These are phyloP conservation scores for Hammondia hammondi DNA, from an alignment of 169 alveolate genomes.

Conservation along the genomic window DNA sequence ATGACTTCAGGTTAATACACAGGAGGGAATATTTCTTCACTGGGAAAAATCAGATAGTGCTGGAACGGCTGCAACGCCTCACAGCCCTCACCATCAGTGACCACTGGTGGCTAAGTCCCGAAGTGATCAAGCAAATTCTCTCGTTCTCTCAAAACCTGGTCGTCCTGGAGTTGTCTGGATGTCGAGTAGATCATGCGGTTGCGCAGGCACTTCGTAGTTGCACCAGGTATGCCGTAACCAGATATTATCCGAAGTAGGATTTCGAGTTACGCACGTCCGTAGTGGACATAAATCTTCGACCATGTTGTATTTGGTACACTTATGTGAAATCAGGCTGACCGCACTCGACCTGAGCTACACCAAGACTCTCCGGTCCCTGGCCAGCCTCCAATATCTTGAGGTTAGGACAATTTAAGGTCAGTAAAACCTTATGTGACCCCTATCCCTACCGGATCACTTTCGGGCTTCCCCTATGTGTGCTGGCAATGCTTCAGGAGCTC, in stretches of 20 bases:
- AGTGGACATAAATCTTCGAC: too few relatives aligned
- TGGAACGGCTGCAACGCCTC: not conserved
- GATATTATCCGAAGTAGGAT: too few relatives aligned
- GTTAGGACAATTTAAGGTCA: not conserved
- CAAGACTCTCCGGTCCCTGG: not conserved
- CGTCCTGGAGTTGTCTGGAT: not conserved
- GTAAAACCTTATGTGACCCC: too few relatives aligned
- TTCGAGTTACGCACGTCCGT: too few relatives aligned
- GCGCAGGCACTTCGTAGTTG: not conserved
- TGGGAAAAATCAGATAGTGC: not conserved
- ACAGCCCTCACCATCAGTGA: constrained; percentile 17
- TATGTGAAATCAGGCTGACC: not conserved
- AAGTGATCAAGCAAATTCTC: not conserved
- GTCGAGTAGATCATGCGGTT: not conserved
- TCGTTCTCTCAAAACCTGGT: not conserved
- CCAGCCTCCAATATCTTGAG: not conserved
- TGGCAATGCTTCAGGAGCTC: not conserved
- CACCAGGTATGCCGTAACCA: not conserved
- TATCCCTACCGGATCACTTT: too few relatives aligned
- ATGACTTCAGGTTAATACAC: not conserved
- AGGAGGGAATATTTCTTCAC: not conserved
- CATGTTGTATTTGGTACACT: not conserved
- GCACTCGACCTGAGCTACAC: constrained; percentile 23
- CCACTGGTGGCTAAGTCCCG: not conserved
- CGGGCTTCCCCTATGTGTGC: not conserved